phyloP scores from a whole-genome alignment of 2,329 filamentous ascomycete genomes.

The Chaetomium olivaceum region DNA sequence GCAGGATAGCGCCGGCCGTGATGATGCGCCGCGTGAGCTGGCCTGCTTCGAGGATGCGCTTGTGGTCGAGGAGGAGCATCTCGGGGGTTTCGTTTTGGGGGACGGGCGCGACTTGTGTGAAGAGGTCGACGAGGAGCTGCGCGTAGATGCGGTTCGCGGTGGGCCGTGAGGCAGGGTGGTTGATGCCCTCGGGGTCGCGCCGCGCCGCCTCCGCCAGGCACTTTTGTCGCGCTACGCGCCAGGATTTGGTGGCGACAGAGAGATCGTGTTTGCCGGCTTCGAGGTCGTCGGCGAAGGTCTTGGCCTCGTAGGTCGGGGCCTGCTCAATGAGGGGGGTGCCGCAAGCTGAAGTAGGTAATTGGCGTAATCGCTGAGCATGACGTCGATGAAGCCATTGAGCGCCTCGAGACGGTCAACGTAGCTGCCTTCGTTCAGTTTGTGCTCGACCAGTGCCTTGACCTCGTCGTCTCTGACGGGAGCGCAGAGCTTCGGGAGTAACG shows the following conservation, averaged over 20 bases:
- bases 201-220: slow-evolving; percentile 65
- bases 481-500: slow-evolving; percentile 75
- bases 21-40: slow-evolving; percentile 64
- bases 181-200: slow-evolving; percentile 68
- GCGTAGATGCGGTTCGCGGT: slow-evolving; percentile 71
- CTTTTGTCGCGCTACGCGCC: slow-evolving; percentile 64
- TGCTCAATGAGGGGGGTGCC: slow-evolving; percentile 70
- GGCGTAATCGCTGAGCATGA: slow-evolving; percentile 77
- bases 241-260: slow-evolving; percentile 63
- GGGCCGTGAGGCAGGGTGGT: slow-evolving; percentile 61
- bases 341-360: slow-evolving; percentile 76
- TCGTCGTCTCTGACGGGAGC: slow-evolving; percentile 78
- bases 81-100: slow-evolving; percentile 64
- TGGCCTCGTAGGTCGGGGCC: slow-evolving; percentile 72
- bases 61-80: slow-evolving; percentile 69
- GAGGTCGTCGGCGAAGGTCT: slow-evolving; percentile 66
- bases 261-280: slow-evolving; percentile 57
- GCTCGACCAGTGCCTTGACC: slow-evolving; percentile 67
- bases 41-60: slow-evolving; percentile 61
- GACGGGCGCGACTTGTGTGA: slow-evolving; percentile 64
- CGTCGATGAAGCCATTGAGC: slow-evolving; percentile 72
- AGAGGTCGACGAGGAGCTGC: slow-evolving; percentile 72
- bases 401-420: slow-evolving; percentile 76
- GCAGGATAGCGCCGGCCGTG: slow-evolving; percentile 70
- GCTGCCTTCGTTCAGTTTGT: slow-evolving; percentile 59